Evolutionary conservation across 2,329 filamentous ascomycete genomes (phyloP).

Genomic region (Fusarium keratoplasticum): DNA sequence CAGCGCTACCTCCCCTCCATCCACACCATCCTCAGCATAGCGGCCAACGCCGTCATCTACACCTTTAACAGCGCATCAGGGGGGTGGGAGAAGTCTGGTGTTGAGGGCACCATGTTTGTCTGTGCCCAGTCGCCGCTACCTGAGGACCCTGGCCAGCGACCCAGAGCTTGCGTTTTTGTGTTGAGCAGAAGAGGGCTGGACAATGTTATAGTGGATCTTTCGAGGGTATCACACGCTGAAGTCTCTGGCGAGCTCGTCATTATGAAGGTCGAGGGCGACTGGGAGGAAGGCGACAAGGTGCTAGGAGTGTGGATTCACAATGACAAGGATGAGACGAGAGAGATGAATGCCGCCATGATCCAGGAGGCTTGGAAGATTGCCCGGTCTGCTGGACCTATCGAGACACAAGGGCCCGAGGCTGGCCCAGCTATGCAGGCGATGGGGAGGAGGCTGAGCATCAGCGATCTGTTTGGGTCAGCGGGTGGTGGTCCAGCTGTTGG

Average conservation of each 20-base stretch:
- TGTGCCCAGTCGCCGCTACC: slow-evolving; percentile 70
- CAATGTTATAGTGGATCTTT: slow-evolving; percentile 77
- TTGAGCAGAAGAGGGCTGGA: slow-evolving; percentile 78
- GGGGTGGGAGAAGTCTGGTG: slow-evolving; percentile 85
- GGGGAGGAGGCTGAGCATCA: slow-evolving; percentile 57
- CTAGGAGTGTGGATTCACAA: slow-evolving; percentile 68
- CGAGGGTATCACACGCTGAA: slow-evolving; percentile 71
- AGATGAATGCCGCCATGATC: slow-evolving; percentile 56
- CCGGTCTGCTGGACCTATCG: slow-evolving; percentile 45
- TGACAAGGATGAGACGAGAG: slow-evolving; percentile 58
- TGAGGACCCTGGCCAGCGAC: slow-evolving; percentile 47
- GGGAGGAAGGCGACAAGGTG: slow-evolving; percentile 54
- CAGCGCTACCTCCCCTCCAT: slow-evolving; percentile 83
- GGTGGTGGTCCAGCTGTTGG: slow-evolving; percentile 39
- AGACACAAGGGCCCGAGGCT: slow-evolving; percentile 47
- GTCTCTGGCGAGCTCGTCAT: slow-evolving; percentile 67
- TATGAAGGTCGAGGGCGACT: slow-evolving; percentile 54
- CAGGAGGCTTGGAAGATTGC: slow-evolving; percentile 57
- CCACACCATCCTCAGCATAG: slow-evolving; percentile 79
- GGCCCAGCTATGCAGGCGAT: slow-evolving; percentile 59
- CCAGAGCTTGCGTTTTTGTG: slow-evolving; percentile 72
- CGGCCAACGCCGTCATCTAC: slow-evolving; percentile 89
- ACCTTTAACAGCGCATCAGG: slow-evolving; percentile 73
- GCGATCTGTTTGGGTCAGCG: slow-evolving; percentile 57
- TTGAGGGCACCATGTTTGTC: slow-evolving; percentile 91